Base-by-base conservation (phyloP, 805 yeast species). In the Ogataea methanolica region DNA sequence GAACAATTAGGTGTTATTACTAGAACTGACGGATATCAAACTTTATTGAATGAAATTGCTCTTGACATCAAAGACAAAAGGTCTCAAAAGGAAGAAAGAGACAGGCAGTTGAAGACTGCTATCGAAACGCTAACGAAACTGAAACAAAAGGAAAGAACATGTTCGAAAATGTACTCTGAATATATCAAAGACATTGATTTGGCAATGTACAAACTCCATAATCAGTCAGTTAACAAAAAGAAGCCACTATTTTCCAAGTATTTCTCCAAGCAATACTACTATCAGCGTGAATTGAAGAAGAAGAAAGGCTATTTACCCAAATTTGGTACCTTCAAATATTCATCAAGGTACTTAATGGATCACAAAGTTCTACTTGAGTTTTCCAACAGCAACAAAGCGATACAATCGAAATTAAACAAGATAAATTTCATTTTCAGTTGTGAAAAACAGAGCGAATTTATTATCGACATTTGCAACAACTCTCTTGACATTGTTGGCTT, bases 21-120 rank as follows among this genome's bases (percentile, higher is more conserved):
- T 3, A 75, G 96, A 49, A 69, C 74, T 33, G 80, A 88, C 60
- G 80, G 85, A 17, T 88, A 82, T 64, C 98, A 94, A 61, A 82
- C 78, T 21, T 61, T 94, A 14, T 67, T 94, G 49, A 89, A 90
- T 59, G 88, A 87, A 52, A 83, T 94, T 51, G 96, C 97, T 0
- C 68, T 75, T 45, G 97, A 92, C 53, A 88, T 94, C 53, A 71
- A 67, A 54, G 61, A 65, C 44, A 73, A 75, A 54, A 74, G 71
- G 52, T 60, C 68, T 11, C 78, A 73, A 51, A 64, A 79, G 50
- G 60, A 63, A 35, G 62, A 66, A 36, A 59, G 80, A 11, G 68
- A 69, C 22, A 60, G 66, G 16, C 79, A 77, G 51, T 57, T 74
- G 34, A 63, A 59, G 14, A 64, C 72, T 9, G 74, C 79, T 11